Evolutionary conservation across 192 early-diverging fungal genomes (phyloP).

Genomic region (Podila clonocystis): DNA sequence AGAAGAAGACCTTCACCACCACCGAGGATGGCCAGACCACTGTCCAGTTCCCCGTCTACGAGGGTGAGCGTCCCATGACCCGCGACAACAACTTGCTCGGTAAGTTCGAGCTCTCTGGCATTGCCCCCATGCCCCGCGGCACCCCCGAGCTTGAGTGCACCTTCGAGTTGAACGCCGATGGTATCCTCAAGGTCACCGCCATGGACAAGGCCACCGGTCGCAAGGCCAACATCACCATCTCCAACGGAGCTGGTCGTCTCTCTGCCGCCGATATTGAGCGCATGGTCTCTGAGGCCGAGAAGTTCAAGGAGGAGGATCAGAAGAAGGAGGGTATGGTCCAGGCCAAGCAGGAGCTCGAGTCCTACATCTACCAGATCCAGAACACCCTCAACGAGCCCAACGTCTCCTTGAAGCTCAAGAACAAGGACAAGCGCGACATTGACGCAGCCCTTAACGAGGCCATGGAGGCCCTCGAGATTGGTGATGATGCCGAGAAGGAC

Average conservation of each 20-base stretch:
- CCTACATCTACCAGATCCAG: conserved; percentile 78
- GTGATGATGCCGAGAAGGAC: conserved; percentile 67
- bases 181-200: conserved; percentile 90
- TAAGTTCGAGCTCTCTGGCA: conserved; percentile 98
- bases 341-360: conserved; percentile 86
- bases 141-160: conserved; percentile 85
- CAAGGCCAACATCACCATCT: conserved; percentile 94
- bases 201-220: conserved; percentile 92
- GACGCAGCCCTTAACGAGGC: conserved; percentile 82
- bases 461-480: conserved; percentile 77
- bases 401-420: conserved; percentile 76
- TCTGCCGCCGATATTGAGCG: conserved; percentile 92
- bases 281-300: conserved; percentile 92
- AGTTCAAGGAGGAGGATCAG: conserved; percentile 84
- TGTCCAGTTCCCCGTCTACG: conserved; percentile 97
- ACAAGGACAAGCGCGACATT: conserved; percentile 74
- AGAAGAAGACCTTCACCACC: conserved; percentile 98
- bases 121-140: conserved; percentile 95
- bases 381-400: conserved; percentile 74
- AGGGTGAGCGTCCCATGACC: conserved; percentile 96
- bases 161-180: conserved; percentile 86
- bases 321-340: conserved; percentile 77
- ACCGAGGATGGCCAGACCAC: conserved; percentile 98
- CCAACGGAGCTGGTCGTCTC: conserved; percentile 92
- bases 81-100: conserved; percentile 99